Evolutionary conservation across 805 yeast species (phyloP).

Genomic region (Kuraishia molischiana): DNA sequence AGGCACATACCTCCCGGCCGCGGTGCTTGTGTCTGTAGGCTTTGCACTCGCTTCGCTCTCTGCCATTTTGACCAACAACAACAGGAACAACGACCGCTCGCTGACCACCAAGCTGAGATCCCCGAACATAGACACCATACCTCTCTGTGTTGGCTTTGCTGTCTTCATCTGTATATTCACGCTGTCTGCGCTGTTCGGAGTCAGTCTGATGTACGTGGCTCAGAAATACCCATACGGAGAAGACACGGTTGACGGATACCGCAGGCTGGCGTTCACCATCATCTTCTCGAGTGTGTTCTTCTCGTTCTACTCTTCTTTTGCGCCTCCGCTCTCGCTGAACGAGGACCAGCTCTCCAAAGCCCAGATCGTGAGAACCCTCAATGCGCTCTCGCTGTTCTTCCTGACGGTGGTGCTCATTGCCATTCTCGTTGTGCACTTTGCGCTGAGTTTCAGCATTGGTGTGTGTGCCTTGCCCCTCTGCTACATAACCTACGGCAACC

Average conservation of each 20-base stretch:
- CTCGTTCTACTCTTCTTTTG: slow-evolving; percentile 1
- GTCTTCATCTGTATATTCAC: slow-evolving; percentile 18
- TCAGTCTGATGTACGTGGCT: slow-evolving; percentile 9
- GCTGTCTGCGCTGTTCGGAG: slow-evolving; percentile 14
- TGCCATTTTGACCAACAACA: slow-evolving; percentile 35
- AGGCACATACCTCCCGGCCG: slow-evolving; percentile 87
- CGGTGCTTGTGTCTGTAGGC: slow-evolving; percentile 58
- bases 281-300: slow-evolving; percentile 1
- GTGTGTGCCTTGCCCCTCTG: slow-evolving; percentile 68
- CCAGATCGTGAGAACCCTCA: slow-evolving; percentile 14
- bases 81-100: slow-evolving; percentile 12
- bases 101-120: slow-evolving; percentile 1
- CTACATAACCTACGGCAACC: slow-evolving; percentile 33
- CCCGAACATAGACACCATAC: slow-evolving; percentile 12
- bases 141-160: slow-evolving; percentile 19
- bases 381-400: slow-evolving; percentile 32
- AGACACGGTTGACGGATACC: slow-evolving; percentile 3
- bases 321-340: not conserved
- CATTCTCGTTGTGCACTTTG: slow-evolving; percentile 71
- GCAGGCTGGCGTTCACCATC: slow-evolving; percentile 8
- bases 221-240: slow-evolving; percentile 5
- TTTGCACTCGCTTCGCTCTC: slow-evolving; percentile 64
- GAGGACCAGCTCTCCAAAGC: slow-evolving; percentile 3
- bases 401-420: slow-evolving; percentile 64
- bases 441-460: slow-evolving; percentile 69